phyloP scores from a whole-genome alignment of 345 rosid species.

The Nasturtium officinale region DNA sequence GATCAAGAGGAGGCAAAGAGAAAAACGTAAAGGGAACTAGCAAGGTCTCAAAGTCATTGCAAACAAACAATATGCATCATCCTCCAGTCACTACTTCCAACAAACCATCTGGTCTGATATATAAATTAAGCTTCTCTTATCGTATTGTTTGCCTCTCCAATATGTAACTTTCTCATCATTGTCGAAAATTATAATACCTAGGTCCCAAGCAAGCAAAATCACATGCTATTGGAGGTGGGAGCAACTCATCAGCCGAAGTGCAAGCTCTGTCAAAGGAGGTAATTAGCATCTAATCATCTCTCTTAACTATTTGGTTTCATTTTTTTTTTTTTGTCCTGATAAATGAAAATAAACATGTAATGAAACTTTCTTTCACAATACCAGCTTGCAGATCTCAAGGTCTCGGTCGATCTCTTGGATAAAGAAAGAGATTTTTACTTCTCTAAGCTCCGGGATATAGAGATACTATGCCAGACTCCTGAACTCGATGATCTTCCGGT shows the following conservation, averaged over 20 bases:
- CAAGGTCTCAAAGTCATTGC: conserved; percentile 76
- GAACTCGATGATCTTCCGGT: conserved; percentile 71
- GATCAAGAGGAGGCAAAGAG: conserved; percentile 79
- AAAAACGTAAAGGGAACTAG: conserved; percentile 52
- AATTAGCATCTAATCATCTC: conserved; percentile 22
- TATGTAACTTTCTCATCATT: background rate
- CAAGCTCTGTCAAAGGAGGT: conserved; percentile 86
- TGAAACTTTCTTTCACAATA: conserved; percentile 7
- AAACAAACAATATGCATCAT: conserved; percentile 60
- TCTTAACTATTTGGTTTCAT: background rate
- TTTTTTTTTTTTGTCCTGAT: background rate
- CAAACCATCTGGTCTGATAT: conserved; percentile 25
- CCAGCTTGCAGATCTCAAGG: conserved; percentile 75
- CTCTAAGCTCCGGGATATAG: conserved; percentile 81
- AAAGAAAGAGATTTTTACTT: conserved; percentile 96
- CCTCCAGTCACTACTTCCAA: conserved; percentile 27
- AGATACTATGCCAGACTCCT: conserved; percentile 80
- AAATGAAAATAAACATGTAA: background rate
- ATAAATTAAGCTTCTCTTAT: conserved; percentile 8
- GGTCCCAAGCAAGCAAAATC: conserved; percentile 66
- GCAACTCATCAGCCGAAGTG: conserved; percentile 55
- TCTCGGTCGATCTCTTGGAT: conserved; percentile 74
- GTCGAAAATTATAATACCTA: conserved; percentile 27
- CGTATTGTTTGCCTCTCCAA: background rate
- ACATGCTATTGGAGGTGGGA: conserved; percentile 46